phyloP scores from a whole-genome alignment of 2,329 filamentous ascomycete genomes.

The Daldinia sp. region DNA sequence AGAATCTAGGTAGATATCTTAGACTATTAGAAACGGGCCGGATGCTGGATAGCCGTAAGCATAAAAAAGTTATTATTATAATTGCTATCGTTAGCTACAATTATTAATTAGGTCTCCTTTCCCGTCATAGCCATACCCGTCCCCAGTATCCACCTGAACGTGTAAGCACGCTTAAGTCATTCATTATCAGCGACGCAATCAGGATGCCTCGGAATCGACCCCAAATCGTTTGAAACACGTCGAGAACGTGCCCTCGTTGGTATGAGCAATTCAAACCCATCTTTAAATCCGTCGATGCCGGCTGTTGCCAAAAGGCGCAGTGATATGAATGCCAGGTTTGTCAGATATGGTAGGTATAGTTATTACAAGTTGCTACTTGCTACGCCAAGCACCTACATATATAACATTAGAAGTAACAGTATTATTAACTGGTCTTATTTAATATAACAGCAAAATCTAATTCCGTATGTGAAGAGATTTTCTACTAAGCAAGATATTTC shows the following conservation, averaged over 20 bases:
- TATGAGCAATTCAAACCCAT: slow-evolving; percentile 19
- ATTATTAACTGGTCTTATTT: slow-evolving; percentile 2
- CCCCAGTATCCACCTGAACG: no score
- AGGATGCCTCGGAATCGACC: slow-evolving; percentile 30
- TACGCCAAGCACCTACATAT: slow-evolving; percentile 14
- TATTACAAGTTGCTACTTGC: slow-evolving; percentile 5
- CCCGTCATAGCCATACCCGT: slow-evolving; percentile 17
- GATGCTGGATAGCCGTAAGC: slow-evolving; percentile 16
- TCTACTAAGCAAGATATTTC: neutral
- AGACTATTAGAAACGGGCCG: neutral
- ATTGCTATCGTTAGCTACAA: neutral
- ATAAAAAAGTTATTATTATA: slow-evolving; percentile 6
- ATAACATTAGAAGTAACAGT: slow-evolving; percentile 8
- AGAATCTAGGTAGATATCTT: neutral
- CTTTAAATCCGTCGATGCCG: slow-evolving; percentile 26
- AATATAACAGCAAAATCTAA: slow-evolving; percentile 9
- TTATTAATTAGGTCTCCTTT: slow-evolving; percentile 4
- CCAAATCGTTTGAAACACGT: slow-evolving; percentile 23
- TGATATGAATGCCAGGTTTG: slow-evolving; percentile 16
- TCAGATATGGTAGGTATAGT: slow-evolving; percentile 11
- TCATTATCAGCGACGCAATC: neutral
- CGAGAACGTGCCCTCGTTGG: slow-evolving; percentile 1
- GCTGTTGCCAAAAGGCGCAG: slow-evolving; percentile 28
- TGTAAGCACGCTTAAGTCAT: slow-evolving; percentile 18
- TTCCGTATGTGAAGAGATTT: neutral